Evolutionary conservation across 306 rosid species (phyloP), one percentile per base, ranked within the genome.

Genomic region (Crotalaria pallida): DNA sequence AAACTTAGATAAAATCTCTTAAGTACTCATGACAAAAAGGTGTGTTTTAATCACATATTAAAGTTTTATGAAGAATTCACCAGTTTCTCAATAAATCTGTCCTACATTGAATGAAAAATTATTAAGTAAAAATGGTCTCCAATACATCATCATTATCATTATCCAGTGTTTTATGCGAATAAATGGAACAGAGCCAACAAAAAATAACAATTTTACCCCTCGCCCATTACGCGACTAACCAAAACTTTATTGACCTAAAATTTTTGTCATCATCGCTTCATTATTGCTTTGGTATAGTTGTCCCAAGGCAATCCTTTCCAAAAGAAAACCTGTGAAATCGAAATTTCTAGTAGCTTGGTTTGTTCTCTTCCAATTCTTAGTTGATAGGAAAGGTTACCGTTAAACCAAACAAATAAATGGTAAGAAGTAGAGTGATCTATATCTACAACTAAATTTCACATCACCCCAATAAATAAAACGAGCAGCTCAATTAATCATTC

Each of bases 231-330:
- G 56, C 27, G 15, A 33, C 11, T 27, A 52, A 15, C 47, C 76
- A 69, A 6, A 16, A 53, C 48, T 23, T 67, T 44, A 66, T 34
- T 70, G 19, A 69, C 23, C 77, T 16, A 70, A 26, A n/a, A 21
- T 11, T 13, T 15, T 10, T 7, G 52, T 33, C 29, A 15, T 9
- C 23, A 56, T 26, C 1, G 33, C 23, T 34, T 58, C 2, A 1
- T n/a, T n/a, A n/a, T n/a, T n/a, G n/a, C n/a, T n/a, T n/a, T n/a
- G 31, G n/a, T 48, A 19, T 15, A 36, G 6, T 31, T 1, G 43
- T 31, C 7, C 1, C 58, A 45, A n/a, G 47, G 24, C 10, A 18
- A n/a, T 9, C 67, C 26, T 17, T 27, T 27, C 45, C 58, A n/a
- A 2, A 36, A n/a, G 52, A 21, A 36, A 13, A 1, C 22, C 52